Conservation (phyloP, 805 yeast species). For the Ogataea pilisensis region DNA sequence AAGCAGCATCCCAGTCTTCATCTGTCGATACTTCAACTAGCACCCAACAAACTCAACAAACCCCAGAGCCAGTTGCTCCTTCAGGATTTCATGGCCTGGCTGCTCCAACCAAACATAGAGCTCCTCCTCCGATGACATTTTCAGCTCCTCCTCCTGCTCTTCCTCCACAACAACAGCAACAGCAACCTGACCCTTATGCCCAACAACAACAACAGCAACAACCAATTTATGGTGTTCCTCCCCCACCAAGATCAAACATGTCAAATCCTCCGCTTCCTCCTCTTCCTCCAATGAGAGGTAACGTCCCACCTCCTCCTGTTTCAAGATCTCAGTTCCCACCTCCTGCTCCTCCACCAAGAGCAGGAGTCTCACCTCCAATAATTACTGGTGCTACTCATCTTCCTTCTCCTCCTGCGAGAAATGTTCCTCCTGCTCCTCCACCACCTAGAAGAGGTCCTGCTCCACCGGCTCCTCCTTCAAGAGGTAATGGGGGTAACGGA, state of each 20-base stretch:
- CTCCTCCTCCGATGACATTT: conserved; percentile 15
- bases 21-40: conserved; percentile 10
- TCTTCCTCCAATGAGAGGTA: conserved; percentile 24
- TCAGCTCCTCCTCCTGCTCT: conserved; percentile 3
- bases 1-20: conserved; percentile 9
- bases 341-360: conserved; percentile 25
- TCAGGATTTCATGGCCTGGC: conserved; percentile 35
- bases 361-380: conserved; percentile 23
- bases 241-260: not conserved
- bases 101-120: conserved; percentile 11
- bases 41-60: conserved; percentile 14
- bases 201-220: not conserved
- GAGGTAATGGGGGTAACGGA: conserved; percentile 5
- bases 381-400: conserved; percentile 13
- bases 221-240: not conserved
- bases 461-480: conserved; percentile 45
- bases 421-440: conserved; percentile 33
- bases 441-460: conserved; percentile 34
- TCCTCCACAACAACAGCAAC: conserved; percentile 2
- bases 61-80: conserved; percentile 11
- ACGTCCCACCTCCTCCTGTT: conserved; percentile 29
- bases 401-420: conserved; percentile 9
- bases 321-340: conserved; percentile 33
- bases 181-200: conserved; percentile 2
- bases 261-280: conserved; percentile 15